Base-by-base conservation (phyloP, 176 grass and related monocot species). In the Oryza glumipatula region DNA sequence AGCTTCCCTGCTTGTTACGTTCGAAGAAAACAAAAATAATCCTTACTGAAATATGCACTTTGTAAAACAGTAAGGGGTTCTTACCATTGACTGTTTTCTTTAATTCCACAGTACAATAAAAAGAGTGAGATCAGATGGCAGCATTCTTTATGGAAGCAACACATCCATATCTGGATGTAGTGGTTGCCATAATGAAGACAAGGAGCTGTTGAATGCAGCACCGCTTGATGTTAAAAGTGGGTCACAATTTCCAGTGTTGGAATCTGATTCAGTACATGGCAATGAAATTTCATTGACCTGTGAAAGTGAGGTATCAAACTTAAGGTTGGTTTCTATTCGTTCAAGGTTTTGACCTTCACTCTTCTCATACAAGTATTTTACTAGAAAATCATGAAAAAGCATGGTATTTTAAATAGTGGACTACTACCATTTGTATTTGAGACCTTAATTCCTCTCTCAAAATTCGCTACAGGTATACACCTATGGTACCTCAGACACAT, bases 71-170 rank as follows among this genome's bases (percentile, higher is more conserved):
- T 46, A 64, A 28, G 74, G 26, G 39, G 19, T 64, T 84, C 46
- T 38, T 76, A 33, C 30, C 72, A 84, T 79, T 67, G 41, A 73
- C 78, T 74, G 22, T 80, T 95, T 88, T 89, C 63, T 56, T 14
- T 14, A 49, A 84, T 88, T 75, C 68, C 77, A 68, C 89, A 98
- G 93, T 80, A 83, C 71, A 84, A 72, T 90, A 66, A 95, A 93
- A 95, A 95, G 93, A 83, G 77, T 87, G 70, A 78, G 82, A 72
- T 95, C 96, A n/a, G 96, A 90, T 87, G 93, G 89, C 72, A 95
- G 82, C 72, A 89, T 95, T 85, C 85, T 93, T 82, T 63, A 30
- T 80, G 86, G 74, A 80, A 92, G 86, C 66, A 78, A 84, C 24
- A 54, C 80, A 81, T 76, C 77, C 21, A 86, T 89, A 33, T 74